phyloP scores from a whole-genome alignment of 108 stramenopile species.

The Skeletonema grethae region DNA sequence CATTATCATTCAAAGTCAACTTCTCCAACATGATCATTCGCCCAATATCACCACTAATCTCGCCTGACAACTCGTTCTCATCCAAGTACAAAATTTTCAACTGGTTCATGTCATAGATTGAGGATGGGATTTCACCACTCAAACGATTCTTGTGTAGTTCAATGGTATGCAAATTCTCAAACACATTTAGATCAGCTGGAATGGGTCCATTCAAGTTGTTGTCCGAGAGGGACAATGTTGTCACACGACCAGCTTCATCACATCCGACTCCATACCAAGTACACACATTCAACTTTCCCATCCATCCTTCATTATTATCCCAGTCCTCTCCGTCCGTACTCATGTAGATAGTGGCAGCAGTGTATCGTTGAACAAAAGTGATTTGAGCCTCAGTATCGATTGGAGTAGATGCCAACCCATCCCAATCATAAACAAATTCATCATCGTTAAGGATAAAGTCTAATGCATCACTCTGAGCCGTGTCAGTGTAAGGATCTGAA shows the following conservation, averaged over 20 bases:
- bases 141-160: slow-evolving; percentile 50
- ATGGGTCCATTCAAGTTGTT: slow-evolving; percentile 25
- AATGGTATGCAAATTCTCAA: slow-evolving; percentile 12
- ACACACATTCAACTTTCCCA: slow-evolving; percentile 25
- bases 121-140: slow-evolving; percentile 45
- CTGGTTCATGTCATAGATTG: slow-evolving; percentile 12
- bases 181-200: slow-evolving; percentile 14
- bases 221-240: slow-evolving; percentile 5
- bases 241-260: background rate
- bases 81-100: slow-evolving; percentile 32
- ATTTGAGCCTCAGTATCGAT: slow-evolving; percentile 10
- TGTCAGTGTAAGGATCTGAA: background rate
- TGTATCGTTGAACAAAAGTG: slow-evolving; percentile 37
- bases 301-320: slow-evolving; percentile 30
- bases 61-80: slow-evolving; percentile 8
- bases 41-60: slow-evolving; percentile 17
- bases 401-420: slow-evolving; percentile 15
- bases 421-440: slow-evolving; percentile 39
- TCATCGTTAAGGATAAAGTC: slow-evolving; percentile 25
- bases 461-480: slow-evolving; percentile 20
- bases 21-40: slow-evolving; percentile 14
- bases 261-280: slow-evolving; percentile 47
- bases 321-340: slow-evolving; percentile 25
- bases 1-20: slow-evolving; percentile 33
- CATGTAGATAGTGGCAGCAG: slow-evolving; percentile 21